Conservation (phyloP, 164 flowering plant species). For the Santalum album region DNA sequence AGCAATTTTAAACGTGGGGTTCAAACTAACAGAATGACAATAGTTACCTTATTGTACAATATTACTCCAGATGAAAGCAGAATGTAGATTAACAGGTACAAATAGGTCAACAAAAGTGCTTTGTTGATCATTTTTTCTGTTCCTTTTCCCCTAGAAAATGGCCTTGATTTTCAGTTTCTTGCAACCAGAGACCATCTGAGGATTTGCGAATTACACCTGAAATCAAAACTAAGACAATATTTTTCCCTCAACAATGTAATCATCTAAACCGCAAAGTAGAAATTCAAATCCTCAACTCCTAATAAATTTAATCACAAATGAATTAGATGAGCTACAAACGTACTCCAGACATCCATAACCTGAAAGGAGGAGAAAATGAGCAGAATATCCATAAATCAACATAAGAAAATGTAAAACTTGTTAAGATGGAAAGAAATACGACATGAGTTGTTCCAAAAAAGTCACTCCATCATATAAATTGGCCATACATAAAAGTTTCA, state of each 20-base stretch:
- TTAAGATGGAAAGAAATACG: too few relatives aligned
- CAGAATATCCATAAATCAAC: too few relatives aligned
- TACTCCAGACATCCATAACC: too few relatives aligned
- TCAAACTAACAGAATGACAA: not conserved
- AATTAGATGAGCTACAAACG: too few relatives aligned
- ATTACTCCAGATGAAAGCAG: conserved; percentile 85
- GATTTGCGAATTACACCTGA: not conserved
- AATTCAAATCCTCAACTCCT: not conserved
- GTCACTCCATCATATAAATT: too few relatives aligned
- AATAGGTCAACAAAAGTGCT: conserved; percentile 59
- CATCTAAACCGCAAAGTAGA: not conserved
- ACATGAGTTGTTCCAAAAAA: too few relatives aligned
- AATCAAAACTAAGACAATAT: not conserved
- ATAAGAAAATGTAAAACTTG: too few relatives aligned
- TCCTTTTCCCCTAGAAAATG: conserved; percentile 3
- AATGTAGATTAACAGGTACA: conserved; percentile 74
- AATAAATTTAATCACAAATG: too few relatives aligned
- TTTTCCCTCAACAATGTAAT: not conserved
- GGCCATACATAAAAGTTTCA: too few relatives aligned
- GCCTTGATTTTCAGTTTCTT: not conserved
- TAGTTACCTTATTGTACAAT: conserved; percentile 73
- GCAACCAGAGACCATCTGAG: not conserved
- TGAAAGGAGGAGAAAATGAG: too few relatives aligned
- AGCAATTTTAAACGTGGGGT: too few relatives aligned
- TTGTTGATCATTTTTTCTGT: conserved; percentile 48